phyloP scores from a whole-genome alignment of 202 grass and related monocot species.

The Zizania palustris region DNA sequence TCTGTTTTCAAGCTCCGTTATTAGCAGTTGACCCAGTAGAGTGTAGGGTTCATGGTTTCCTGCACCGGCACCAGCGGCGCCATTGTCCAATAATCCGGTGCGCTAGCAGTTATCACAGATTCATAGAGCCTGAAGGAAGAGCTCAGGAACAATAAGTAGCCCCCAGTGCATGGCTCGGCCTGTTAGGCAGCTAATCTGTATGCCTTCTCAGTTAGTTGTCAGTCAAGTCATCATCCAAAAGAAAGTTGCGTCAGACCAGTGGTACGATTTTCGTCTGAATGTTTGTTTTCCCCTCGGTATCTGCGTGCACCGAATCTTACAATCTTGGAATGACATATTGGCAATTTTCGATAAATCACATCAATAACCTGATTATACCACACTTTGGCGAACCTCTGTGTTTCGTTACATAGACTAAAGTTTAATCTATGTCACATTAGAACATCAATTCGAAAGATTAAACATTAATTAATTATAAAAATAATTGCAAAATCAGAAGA shows the following conservation, averaged over 20 bases:
- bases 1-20: not conserved
- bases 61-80: conserved; percentile 1
- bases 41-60: conserved; percentile 39
- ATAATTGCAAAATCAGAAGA: no score
- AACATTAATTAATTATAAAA: no score
- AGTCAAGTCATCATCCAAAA: no score
- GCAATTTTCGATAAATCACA: no score
- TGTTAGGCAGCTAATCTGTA: conserved; percentile 28
- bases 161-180: conserved; percentile 19
- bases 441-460: no score
- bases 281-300: conserved; percentile 13
- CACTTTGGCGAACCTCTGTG: no score
- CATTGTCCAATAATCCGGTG: conserved; percentile 43
- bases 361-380: no score
- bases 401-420: no score
- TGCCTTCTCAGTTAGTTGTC: conserved; percentile 12
- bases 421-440: no score
- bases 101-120: conserved; percentile 27
- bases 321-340: no score
- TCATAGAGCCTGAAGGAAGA: conserved; percentile 20
- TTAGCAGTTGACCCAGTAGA: conserved; percentile 51
- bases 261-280: conserved; percentile 7
- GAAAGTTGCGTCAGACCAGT: not conserved
- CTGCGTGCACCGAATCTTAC: not conserved
- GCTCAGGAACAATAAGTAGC: conserved; percentile 44